phyloP scores from a whole-genome alignment of 768 basidiomycete species.

The Termitomyces sp. region DNA sequence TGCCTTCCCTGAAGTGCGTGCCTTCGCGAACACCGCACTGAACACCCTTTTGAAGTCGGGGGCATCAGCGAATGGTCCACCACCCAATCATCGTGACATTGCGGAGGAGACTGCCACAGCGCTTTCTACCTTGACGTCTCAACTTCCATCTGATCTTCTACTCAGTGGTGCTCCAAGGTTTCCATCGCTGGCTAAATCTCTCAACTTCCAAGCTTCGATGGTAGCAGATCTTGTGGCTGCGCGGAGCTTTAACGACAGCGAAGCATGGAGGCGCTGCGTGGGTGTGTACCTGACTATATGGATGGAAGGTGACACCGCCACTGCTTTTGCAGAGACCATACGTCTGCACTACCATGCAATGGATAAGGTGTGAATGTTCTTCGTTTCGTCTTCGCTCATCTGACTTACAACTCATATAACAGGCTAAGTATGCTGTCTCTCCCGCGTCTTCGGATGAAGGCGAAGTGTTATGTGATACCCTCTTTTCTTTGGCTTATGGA shows the following conservation, averaged over 20 bases:
- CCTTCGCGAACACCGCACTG: conserved; percentile 49
- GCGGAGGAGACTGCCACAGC: conserved; percentile 58
- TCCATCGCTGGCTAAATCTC: conserved; percentile 52
- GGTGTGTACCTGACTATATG: conserved; percentile 72
- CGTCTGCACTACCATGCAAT: conserved; percentile 73
- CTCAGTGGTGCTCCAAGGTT: conserved; percentile 47
- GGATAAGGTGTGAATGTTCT: conserved; percentile 53
- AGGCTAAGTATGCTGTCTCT: conserved; percentile 58
- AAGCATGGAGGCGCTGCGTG: conserved; percentile 68
- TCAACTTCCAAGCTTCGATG: conserved; percentile 72
- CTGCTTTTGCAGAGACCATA: conserved; percentile 57
- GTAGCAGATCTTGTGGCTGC: conserved; percentile 73
- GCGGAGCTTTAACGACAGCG: conserved; percentile 51
- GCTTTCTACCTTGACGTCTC: conserved; percentile 52
- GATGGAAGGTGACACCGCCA: conserved; percentile 48
- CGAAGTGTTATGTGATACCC: conserved; percentile 86
- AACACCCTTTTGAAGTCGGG: conserved; percentile 80
- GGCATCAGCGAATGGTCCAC: conserved; percentile 70
- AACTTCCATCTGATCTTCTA: conserved; percentile 51
- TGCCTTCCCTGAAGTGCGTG: conserved; percentile 87
- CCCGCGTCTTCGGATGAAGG: conserved; percentile 61
- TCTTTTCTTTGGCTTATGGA: conserved; percentile 95
- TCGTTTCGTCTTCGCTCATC: background rate
- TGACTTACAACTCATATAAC: conserved; percentile 4
- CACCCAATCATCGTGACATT: conserved; percentile 69